Percentiles rank a stretch among this genome's conserved stretches.
Evolutionary conservation across 2,329 filamentous ascomycete genomes (phyloP).

Genomic region (Albifimbria verrucaria): DNA sequence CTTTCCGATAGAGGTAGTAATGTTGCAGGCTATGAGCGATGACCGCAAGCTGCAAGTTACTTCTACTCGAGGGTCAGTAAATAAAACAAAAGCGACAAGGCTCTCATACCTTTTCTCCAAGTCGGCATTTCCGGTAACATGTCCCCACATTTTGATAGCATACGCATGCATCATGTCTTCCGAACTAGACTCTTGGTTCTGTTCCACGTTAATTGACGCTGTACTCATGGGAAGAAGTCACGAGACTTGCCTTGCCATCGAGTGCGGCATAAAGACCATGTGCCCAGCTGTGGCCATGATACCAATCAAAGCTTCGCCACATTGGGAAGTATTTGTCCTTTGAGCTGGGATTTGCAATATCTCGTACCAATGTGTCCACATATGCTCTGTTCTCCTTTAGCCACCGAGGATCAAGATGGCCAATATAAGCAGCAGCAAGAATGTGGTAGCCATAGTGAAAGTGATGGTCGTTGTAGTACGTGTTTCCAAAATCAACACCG

Average conservation of each 20-base stretch:
- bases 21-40: slow-evolving; percentile 68
- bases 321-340: slow-evolving; percentile 76
- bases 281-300: slow-evolving; percentile 91
- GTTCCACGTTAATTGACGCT: slow-evolving; percentile 2
- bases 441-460: slow-evolving; percentile 89
- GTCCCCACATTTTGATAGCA: slow-evolving; percentile 92
- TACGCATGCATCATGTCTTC: slow-evolving; percentile 89
- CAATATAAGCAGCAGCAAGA: slow-evolving; percentile 80
- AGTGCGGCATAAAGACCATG: slow-evolving; percentile 68
- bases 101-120: slow-evolving; percentile 66
- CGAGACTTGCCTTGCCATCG: slow-evolving; percentile 67
- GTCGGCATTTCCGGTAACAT: slow-evolving; percentile 67
- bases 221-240: too few species aligned
- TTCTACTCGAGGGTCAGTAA: slow-evolving; percentile 33
- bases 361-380: slow-evolving; percentile 80
- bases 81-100: neutral
- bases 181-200: slow-evolving; percentile 79
- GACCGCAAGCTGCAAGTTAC: slow-evolving; percentile 80
- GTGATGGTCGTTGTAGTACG: slow-evolving; percentile 74
- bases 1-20: slow-evolving; percentile 76
- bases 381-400: slow-evolving; percentile 69
- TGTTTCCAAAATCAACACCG: slow-evolving; percentile 84
- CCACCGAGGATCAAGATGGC: slow-evolving; percentile 74
- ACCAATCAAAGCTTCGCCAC: slow-evolving; percentile 88
- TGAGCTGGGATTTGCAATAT: slow-evolving; percentile 71